Conservation (phyloP, 2,329 filamentous ascomycete species). For the Hypoxylon sp. region DNA sequence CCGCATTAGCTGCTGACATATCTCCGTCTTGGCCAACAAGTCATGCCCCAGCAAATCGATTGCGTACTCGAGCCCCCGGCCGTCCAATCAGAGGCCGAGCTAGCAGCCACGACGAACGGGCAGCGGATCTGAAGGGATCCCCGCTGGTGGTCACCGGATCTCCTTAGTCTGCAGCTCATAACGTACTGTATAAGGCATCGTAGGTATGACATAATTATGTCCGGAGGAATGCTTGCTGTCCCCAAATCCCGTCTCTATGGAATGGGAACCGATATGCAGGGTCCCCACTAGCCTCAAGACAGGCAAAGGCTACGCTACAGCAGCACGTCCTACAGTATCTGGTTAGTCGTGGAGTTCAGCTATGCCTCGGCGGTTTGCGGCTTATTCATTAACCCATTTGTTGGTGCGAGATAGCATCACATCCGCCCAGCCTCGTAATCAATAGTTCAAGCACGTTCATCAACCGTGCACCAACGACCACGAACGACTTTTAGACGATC, state of each 20-base stretch:
- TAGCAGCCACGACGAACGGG: slow-evolving; percentile 14
- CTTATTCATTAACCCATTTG: not conserved
- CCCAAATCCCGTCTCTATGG: slow-evolving; percentile 14
- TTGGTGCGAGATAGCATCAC: not conserved
- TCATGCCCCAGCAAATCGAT: slow-evolving; percentile 25
- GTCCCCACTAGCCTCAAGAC: slow-evolving; percentile 22
- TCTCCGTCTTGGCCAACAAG: slow-evolving; percentile 3
- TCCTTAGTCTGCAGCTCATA: slow-evolving; percentile 24
- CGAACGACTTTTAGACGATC: slow-evolving; percentile 9
- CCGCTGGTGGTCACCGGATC: slow-evolving; percentile 25
- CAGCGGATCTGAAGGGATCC: slow-evolving; percentile 27
- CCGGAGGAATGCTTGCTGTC: slow-evolving; percentile 4
- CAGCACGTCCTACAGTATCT: slow-evolving; percentile 5
- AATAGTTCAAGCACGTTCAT: not conserved
- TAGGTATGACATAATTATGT: slow-evolving; percentile 35
- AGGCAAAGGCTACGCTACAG: not conserved
- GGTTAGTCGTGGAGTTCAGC: slow-evolving; percentile 2
- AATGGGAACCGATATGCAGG: slow-evolving; percentile 24
- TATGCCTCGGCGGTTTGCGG: not conserved
- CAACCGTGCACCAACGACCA: not conserved
- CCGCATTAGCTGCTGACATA: slow-evolving; percentile 8
- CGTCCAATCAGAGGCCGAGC: slow-evolving; percentile 30
- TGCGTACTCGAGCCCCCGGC: slow-evolving; percentile 29
- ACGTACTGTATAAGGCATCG: slow-evolving; percentile 1
- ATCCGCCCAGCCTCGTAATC: not conserved